Evolutionary conservation across 2,329 filamentous ascomycete genomes (phyloP).

Genomic region (Colletotrichum lentis): DNA sequence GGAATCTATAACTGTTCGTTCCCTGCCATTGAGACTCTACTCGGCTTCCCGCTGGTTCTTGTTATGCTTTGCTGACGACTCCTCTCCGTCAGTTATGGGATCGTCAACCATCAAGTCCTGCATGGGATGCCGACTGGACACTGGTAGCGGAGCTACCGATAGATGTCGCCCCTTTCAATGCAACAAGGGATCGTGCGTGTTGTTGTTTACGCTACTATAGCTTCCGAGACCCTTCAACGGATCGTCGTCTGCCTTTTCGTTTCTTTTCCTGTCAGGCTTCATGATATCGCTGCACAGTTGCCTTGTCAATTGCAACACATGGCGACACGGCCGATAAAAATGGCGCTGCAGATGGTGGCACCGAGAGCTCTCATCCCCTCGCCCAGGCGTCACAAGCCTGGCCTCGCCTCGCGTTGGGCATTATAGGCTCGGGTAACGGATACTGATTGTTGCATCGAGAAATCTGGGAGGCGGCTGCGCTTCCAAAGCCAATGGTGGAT

Average conservation of each 20-base stretch:
- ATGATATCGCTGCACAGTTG: constrained; percentile 1
- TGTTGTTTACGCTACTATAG: no score
- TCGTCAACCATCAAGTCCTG: constrained; percentile 1
- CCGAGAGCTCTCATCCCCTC: neutral
- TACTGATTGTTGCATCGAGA: neutral
- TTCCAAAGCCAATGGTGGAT: constrained; percentile 21
- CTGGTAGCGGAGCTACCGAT: constrained; percentile 6
- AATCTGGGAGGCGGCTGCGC: constrained; percentile 28
- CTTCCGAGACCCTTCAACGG: constrained; percentile 9
- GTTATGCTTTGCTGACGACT: neutral
- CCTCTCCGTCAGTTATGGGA: constrained; percentile 6
- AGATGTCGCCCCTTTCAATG: neutral
- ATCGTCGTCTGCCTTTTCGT: constrained; percentile 7
- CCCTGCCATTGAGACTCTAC: neutral
- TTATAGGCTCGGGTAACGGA: neutral
- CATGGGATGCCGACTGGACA: neutral
- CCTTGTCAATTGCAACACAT: constrained; percentile 1
- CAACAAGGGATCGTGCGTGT: neutral
- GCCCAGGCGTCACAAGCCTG: neutral
- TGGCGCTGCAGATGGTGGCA: constrained; percentile 1
- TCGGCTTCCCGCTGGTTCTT: neutral
- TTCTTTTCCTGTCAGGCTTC: constrained; percentile 10
- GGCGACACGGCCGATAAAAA: constrained; percentile 9
- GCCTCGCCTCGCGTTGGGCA: neutral
- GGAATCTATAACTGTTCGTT: neutral